Conservation (phyloP, 257 asterid species). For the Voacanga thouarsii region DNA sequence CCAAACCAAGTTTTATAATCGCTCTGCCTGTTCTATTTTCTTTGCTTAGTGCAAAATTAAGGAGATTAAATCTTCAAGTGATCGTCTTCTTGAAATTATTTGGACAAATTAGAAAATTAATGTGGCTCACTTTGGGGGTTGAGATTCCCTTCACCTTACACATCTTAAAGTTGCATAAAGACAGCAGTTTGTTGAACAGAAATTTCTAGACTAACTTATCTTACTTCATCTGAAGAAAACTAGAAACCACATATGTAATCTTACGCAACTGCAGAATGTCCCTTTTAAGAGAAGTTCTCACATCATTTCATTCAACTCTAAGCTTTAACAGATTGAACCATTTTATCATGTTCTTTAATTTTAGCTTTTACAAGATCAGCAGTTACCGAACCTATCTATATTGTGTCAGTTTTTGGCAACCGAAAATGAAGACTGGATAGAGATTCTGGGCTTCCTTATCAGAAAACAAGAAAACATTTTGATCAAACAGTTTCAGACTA, state of each 20-base stretch:
- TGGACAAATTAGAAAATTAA: too few species aligned
- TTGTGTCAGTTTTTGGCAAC: not conserved
- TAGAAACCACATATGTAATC: not conserved
- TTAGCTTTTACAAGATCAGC: not conserved
- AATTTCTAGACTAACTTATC: not conserved
- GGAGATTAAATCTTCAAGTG: too few species aligned
- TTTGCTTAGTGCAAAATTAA: not conserved
- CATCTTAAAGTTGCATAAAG: not conserved
- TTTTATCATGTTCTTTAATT: not conserved
- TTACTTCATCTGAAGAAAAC: not conserved
- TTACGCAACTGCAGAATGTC: not conserved
- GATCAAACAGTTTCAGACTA: not conserved
- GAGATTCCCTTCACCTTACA: not conserved
- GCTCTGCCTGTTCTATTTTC: not conserved
- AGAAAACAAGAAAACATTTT: not conserved
- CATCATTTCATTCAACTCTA: not conserved
- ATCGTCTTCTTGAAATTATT: too few species aligned
- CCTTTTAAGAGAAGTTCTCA: not conserved
- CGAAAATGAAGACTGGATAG: constrained; percentile 2
- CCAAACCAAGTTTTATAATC: not conserved
- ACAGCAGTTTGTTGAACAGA: not conserved
- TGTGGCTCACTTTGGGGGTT: not conserved
- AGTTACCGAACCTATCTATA: not conserved
- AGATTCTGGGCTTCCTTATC: constrained; percentile 5
- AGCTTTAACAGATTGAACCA: not conserved